A percentile compares a stretch with the other conserved stretches of the same genome.
phyloP scores from a whole-genome alignment of 1,284 basidiomycete species.

The Neolentinus lepideus region DNA sequence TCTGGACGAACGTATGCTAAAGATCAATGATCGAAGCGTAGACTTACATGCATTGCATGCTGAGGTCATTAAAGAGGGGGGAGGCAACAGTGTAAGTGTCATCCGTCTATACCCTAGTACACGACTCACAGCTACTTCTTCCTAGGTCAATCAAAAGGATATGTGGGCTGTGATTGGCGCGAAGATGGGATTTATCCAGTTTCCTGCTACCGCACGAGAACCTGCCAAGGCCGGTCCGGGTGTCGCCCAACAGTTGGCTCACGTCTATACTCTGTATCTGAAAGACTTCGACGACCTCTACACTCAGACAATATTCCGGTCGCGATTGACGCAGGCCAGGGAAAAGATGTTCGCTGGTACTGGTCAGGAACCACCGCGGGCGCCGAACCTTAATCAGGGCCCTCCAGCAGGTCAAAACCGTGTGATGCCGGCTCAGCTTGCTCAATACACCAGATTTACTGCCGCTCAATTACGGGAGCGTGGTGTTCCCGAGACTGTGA shows the following conservation, averaged over 20 bases:
- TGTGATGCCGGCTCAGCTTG: not conserved
- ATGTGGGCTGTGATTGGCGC: constrained; percentile 60
- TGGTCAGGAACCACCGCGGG: constrained; percentile 7
- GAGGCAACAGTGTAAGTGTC: constrained; percentile 36
- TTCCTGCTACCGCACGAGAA: constrained; percentile 46
- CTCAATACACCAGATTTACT: constrained; percentile 35
- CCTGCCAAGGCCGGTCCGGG: constrained; percentile 52
- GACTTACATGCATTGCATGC: constrained; percentile 52
- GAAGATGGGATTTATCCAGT: constrained; percentile 53
- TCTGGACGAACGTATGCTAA: constrained; percentile 32
- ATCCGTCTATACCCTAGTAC: constrained; percentile 1
- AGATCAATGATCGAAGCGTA: constrained; percentile 42
- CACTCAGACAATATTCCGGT: constrained; percentile 15
- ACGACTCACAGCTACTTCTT: not conserved
- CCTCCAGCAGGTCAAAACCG: not conserved
- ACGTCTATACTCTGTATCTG: constrained; percentile 55
- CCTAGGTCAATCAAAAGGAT: constrained; percentile 48
- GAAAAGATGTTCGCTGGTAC: not conserved
- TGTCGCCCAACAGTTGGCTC: constrained; percentile 49
- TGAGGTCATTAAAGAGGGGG: constrained; percentile 50
- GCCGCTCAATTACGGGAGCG: constrained; percentile 44
- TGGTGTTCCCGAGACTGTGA: constrained; percentile 42
- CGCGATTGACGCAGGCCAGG: not conserved
- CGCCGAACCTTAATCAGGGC: not conserved
- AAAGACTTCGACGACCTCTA: constrained; percentile 51